Evolutionary conservation across 2,329 filamentous ascomycete genomes (phyloP).

Genomic region (Endoconidiophora polonica): DNA sequence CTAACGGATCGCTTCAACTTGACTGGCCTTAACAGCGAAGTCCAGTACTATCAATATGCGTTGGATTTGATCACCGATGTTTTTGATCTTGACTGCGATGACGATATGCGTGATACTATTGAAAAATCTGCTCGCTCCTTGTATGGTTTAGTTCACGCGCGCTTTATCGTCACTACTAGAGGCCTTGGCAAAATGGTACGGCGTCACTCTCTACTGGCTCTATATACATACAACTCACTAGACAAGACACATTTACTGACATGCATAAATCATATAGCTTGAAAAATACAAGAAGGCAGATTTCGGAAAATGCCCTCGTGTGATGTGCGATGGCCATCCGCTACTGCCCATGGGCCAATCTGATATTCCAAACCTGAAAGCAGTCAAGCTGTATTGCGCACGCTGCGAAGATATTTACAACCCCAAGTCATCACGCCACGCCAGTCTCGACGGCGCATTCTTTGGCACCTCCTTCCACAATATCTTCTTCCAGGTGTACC

Average conservation of each 20-base stretch:
- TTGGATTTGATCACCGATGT: constrained; percentile 94
- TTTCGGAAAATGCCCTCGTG: constrained; percentile 94
- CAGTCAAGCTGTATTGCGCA: constrained; percentile 92
- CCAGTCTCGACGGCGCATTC: constrained; percentile 90
- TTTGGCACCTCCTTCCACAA: constrained; percentile 98
- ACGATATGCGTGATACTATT: constrained; percentile 94
- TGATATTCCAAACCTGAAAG: constrained; percentile 71
- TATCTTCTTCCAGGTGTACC: constrained; percentile 97
- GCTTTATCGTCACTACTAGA: constrained; percentile 91
- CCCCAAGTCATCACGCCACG: constrained; percentile 91
- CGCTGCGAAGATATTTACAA: constrained; percentile 98
- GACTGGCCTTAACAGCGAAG: constrained; percentile 89
- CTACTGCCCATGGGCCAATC: constrained; percentile 89
- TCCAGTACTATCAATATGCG: constrained; percentile 98
- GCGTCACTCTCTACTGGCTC: constrained; percentile 3
- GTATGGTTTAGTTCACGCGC: constrained; percentile 87
- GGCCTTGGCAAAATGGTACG: constrained; percentile 90
- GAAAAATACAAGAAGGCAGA: constrained; percentile 98
- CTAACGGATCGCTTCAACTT: constrained; percentile 96
- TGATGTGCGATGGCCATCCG: constrained; percentile 84
- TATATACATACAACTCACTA: neutral
- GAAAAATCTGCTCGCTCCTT: constrained; percentile 93
- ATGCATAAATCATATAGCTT: constrained; percentile 40
- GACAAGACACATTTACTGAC: constrained; percentile 1
- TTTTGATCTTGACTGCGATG: constrained; percentile 95